These are phyloP conservation scores for Haplographium delicatum DNA, from an alignment of 495 filamentous ascomycete genomes.

Conservation along the genomic window DNA sequence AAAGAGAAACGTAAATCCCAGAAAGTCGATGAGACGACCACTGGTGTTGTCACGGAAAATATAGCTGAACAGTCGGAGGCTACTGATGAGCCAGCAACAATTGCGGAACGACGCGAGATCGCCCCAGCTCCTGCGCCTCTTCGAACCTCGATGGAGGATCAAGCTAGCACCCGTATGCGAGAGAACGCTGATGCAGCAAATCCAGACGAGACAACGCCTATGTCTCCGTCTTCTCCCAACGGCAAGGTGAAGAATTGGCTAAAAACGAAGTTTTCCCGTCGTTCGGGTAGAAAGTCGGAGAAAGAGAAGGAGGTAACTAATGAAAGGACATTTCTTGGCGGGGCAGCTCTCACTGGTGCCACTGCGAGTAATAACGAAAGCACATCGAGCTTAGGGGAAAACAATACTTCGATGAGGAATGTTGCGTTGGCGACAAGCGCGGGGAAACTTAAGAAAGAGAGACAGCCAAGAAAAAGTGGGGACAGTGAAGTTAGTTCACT, in stretches of 20 bases:
- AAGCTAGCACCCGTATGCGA: constrained; percentile 18
- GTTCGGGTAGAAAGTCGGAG: constrained; percentile 29
- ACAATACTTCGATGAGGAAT: constrained; percentile 39
- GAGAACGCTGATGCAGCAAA: constrained; percentile 28
- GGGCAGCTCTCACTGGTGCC: constrained; percentile 34
- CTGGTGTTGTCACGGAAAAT: background rate
- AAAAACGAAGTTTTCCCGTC: constrained; percentile 47
- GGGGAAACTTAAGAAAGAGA: constrained; percentile 24
- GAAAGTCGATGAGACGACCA: background rate
- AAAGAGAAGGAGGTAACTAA: constrained; percentile 20
- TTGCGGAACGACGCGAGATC: constrained; percentile 5
- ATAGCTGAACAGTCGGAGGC: background rate
- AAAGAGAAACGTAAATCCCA: constrained; percentile 23
- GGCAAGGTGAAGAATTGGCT: constrained; percentile 56
- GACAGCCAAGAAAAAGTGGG: background rate
- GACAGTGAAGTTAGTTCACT: constrained; percentile 3
- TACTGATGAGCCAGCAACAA: background rate
- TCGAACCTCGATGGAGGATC: constrained; percentile 24
- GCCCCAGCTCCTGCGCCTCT: constrained; percentile 1
- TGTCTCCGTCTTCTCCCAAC: constrained; percentile 19
- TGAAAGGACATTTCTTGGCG: constrained; percentile 41
- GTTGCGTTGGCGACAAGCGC: constrained; percentile 49
- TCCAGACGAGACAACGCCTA: constrained; percentile 8
- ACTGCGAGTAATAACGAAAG: constrained; percentile 28
- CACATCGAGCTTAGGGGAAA: constrained; percentile 30